Percentiles rank a stretch among this genome's conserved stretches.
Evolutionary conservation across 495 filamentous ascomycete genomes (phyloP).

Genomic region (Penicillium coffeae): DNA sequence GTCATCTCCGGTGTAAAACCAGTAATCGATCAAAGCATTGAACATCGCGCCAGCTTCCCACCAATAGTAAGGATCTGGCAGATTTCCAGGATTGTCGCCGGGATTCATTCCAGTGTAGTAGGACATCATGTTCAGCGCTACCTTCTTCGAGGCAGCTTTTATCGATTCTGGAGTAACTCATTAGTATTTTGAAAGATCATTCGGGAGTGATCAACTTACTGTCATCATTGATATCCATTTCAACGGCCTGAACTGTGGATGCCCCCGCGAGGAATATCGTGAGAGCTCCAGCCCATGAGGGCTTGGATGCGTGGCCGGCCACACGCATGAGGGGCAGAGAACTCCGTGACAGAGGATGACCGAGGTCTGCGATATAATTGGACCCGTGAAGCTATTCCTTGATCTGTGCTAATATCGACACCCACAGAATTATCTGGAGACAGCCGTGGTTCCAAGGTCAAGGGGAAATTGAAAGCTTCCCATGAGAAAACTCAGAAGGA

Average conservation of each 20-base stretch:
- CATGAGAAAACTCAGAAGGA: neutral
- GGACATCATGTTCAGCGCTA: constrained; percentile 47
- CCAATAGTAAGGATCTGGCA: constrained; percentile 78
- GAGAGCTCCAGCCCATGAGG: constrained; percentile 20
- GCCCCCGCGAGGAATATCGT: constrained; percentile 15
- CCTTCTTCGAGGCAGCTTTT: constrained; percentile 38
- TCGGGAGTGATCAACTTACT: constrained; percentile 6
- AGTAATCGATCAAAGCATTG: constrained; percentile 76
- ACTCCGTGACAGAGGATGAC: no score
- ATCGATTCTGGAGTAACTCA: constrained; percentile 36
- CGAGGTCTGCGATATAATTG: no score
- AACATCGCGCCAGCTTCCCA: constrained; percentile 80
- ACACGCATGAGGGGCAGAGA: constrained; percentile 12
- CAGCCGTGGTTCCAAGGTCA: neutral
- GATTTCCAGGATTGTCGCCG: constrained; percentile 66
- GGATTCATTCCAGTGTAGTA: constrained; percentile 71
- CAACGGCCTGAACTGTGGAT: constrained; percentile 15
- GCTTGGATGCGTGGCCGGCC: constrained; percentile 2
- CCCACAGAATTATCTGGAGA: no score
- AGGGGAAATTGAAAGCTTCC: neutral
- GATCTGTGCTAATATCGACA: no score
- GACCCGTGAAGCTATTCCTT: no score
- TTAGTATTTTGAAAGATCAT: neutral
- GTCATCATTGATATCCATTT: constrained; percentile 21
- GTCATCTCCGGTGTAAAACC: constrained; percentile 72